phyloP scores from a whole-genome alignment of 441 rosid species.

The Aquilaria agallochum region DNA sequence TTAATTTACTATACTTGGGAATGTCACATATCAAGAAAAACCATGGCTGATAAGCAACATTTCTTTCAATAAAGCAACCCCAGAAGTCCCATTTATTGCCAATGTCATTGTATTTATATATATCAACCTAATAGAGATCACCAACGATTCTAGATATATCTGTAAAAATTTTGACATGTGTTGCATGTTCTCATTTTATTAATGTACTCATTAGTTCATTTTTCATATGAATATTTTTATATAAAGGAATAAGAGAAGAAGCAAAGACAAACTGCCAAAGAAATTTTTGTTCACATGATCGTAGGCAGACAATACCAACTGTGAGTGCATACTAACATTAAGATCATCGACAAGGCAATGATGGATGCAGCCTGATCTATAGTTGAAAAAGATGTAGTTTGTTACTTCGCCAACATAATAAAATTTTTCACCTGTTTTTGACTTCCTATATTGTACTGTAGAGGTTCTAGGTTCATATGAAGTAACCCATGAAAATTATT shows the following conservation, averaged over 20 bases:
- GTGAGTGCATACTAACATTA: conserved; percentile 38
- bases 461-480: conserved; percentile 59
- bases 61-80: conserved; percentile 58
- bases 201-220: no score
- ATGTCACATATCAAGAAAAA: conserved; percentile 13
- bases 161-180: no score
- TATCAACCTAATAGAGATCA: conserved; percentile 65
- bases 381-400: conserved; percentile 71
- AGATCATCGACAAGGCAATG: conserved; percentile 68
- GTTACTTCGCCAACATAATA: conserved; percentile 46
- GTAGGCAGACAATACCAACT: not conserved
- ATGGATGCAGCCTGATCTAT: conserved; percentile 81
- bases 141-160: conserved; percentile 23
- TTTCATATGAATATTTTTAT: no score
- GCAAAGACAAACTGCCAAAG: no score
- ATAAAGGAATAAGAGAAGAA: conserved; percentile 2
- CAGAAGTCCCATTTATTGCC: conserved; percentile 64
- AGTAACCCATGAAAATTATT: conserved; percentile 79
- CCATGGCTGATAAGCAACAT: conserved; percentile 68
- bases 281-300: no score
- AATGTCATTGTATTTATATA: conserved; percentile 48
- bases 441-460: conserved; percentile 47
- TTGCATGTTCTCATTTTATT: no score
- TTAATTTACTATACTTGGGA: no score
- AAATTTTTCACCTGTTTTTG: conserved; percentile 37